Base-by-base conservation (phyloP, 805 yeast genomes). In the Pichia phayaonensis region DNA sequence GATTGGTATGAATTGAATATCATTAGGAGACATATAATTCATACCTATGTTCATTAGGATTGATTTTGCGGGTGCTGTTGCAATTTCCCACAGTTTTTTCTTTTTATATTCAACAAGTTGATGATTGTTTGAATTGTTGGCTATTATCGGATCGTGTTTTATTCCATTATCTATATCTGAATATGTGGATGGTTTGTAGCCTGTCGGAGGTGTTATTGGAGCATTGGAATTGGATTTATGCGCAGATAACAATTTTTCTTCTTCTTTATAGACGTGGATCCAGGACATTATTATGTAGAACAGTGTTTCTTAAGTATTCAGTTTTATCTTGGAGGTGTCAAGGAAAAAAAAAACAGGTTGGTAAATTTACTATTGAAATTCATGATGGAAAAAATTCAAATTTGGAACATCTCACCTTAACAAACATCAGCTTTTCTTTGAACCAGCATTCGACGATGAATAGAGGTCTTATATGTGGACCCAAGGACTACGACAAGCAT, bases 21-120 rank as follows among this genome's bases (percentile, higher is more conserved):
- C 79, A 60, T 85, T 84, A 31, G 98, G 98, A 0, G 96, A 81
- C 88, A 92, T 87, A 65, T 88, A 94, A 54, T 89, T 81, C 96
- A 92, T 88, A 45, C 88, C 71, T 46, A 86, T 66, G 61, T 88
- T 94, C 95, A 89, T 86, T 8, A 97, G 96, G n/a, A 94, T 76
- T 27, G 55, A 62, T 63, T 90, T 92, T 2, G 89, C 86, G 0
- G 97, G 97, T 1, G 81, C 80, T 16, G 78, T 67, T 2, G 97
- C 95, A 39, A 86, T 62, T 51, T 86, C 94, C 96, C 97, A 89
- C 0, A 95, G 90, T 60, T 85, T 86, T 60, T 83, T 77, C 70
- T 63, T 58, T 72, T 77, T 50, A 77, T 64, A 40, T 67, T 68
- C 40, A 68, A 73, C 41, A 72, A 55, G 13, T 59, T 62, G 27